Conservation (phyloP, 306 rosid genomes). For the Phaseolus lunatus region DNA sequence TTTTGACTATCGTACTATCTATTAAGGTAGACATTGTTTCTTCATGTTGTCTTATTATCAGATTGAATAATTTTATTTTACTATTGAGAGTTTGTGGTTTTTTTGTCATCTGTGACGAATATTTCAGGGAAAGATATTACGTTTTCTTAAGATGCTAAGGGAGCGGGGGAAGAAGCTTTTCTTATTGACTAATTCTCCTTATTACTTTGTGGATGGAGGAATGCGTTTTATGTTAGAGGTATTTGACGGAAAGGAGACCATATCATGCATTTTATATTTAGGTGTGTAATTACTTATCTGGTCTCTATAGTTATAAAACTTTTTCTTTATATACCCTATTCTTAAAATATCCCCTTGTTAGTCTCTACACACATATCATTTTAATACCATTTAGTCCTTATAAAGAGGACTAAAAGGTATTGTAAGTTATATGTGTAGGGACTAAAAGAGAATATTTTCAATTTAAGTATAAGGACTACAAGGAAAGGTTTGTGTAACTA, state of each 20-base stretch:
- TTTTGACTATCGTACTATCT: neutral
- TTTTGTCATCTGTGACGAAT: conserved; percentile 40
- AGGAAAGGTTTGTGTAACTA: too few species aligned
- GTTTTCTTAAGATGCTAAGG: conserved; percentile 82
- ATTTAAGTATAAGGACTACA: too few species aligned
- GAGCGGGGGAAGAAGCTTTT: conserved; percentile 95
- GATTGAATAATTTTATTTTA: conserved; percentile 33
- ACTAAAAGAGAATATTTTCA: neutral
- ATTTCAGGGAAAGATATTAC: conserved; percentile 73
- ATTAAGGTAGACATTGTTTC: conserved; percentile 25
- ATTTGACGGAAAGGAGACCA: conserved; percentile 43
- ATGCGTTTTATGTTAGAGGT: conserved; percentile 95
- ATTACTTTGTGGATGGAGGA: conserved; percentile 92
- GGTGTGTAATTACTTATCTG: neutral
- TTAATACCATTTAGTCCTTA: too few species aligned
- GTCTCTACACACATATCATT: too few species aligned
- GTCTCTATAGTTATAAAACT: neutral
- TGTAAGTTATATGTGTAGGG: too few species aligned
- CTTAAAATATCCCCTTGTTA: too few species aligned
- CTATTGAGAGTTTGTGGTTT: conserved; percentile 31
- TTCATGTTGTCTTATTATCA: conserved; percentile 30
- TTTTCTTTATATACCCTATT: neutral
- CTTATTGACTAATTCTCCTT: conserved; percentile 95
- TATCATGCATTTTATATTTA: neutral
- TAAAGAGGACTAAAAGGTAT: too few species aligned